Base-by-base conservation (phyloP, 2,329 filamentous ascomycete genomes). In the Aspergillus tamarii region DNA sequence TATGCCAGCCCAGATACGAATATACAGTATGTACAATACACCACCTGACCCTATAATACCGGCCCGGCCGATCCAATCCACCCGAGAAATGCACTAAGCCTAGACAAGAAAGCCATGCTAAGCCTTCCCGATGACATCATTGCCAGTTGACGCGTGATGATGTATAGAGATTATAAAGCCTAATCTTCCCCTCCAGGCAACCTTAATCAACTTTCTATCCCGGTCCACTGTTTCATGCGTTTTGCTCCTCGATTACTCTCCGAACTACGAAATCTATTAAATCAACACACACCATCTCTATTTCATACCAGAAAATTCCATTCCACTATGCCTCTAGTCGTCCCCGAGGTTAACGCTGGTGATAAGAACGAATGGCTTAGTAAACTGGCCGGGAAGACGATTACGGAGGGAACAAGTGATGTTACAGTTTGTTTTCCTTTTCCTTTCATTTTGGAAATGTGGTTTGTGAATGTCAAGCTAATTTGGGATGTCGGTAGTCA, bases 331-430 rank as follows among this genome's bases (percentile, higher is more conserved):
- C 82, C 82, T 72, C 81, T 84, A 61, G 78, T 83, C 62, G 75
- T 83, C 41, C 81, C 81, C 23, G 76, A 78, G 57, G 72, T 83
- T 68, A 80, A 73, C 70, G 72, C 72, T 52, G 66, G 72, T 43
- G 72, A 76, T 59, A 76, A 76, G 70, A 71, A 74, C 34, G 76
- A 80, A 58, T 83, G 82, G 82, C 71, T 75, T 57, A 74, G 70
- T 53, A 83, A 82, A 70, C 73, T 84, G 36, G 73, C 80, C 54
- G 81, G 82, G 58, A 83, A 83, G 75, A 82, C 76, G 59, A 73
- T 83, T 46, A 75, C 75, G 43, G 78, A 82, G 1, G 65, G 69
- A 3, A 65, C 69, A 5, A 75, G 66, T n/a, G 74, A 80, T 69
- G 74, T 74, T 48, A 69, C 70, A 34, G 78, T 80, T 66, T 41